Conservation (phyloP, 2,329 filamentous ascomycete species). For the Monilinia polystroma region DNA sequence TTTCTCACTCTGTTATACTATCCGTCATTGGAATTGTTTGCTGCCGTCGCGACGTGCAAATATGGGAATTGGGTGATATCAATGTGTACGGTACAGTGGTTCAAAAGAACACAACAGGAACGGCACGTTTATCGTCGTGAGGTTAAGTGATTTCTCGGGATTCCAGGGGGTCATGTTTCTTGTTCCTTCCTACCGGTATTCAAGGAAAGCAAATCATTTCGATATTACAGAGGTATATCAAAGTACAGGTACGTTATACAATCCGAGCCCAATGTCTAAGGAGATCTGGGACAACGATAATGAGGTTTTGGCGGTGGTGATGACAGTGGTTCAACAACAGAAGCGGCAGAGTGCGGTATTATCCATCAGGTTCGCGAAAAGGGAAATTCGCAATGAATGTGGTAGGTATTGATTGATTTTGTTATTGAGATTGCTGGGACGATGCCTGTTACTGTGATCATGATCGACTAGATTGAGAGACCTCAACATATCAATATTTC, state of each 20-base stretch:
- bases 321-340: constrained; percentile 6
- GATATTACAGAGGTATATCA: background rate
- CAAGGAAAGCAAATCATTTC: constrained; percentile 18
- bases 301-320: background rate
- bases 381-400: background rate
- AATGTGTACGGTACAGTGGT: background rate
- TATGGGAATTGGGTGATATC: background rate
- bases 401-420: constrained; percentile 9
- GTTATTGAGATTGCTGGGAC: background rate
- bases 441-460: background rate
- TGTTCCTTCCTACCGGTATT: constrained; percentile 15
- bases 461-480: background rate
- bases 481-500: background rate
- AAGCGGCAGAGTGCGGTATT: constrained; percentile 8
- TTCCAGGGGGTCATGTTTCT: constrained; percentile 13
- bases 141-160: constrained; percentile 16
- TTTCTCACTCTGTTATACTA: background rate
- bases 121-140: constrained; percentile 19
- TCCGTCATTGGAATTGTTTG: background rate
- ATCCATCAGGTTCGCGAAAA: constrained; percentile 5
- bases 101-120: constrained; percentile 10
- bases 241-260: background rate
- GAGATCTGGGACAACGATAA: constrained; percentile 15
- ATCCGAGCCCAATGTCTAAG: constrained; percentile 1
- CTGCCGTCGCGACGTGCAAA: constrained; percentile 11